Evolutionary conservation across 495 filamentous ascomycete species (phyloP).

Genomic region (Pseudevernia furfuracea): DNA sequence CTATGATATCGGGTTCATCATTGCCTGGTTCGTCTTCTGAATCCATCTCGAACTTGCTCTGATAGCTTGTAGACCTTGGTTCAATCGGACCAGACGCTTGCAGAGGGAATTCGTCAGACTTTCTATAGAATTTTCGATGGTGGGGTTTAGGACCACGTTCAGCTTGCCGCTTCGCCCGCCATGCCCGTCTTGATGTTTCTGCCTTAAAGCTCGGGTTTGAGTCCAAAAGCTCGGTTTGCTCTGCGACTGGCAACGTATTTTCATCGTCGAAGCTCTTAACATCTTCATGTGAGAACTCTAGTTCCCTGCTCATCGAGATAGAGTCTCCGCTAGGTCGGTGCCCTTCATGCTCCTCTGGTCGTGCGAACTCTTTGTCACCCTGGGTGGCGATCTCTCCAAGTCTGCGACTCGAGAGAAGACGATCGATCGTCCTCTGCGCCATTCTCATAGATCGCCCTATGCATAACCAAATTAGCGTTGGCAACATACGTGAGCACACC

Average conservation of each 20-base stretch:
- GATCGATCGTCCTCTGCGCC: not conserved
- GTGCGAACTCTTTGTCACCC: not conserved
- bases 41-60: constrained; percentile 26
- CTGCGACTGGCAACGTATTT: not conserved
- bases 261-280: not conserved
- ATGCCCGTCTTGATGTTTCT: constrained; percentile 4
- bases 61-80: constrained; percentile 29
- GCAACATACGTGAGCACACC: too few species aligned
- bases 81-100: constrained; percentile 27
- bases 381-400: not conserved
- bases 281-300: not conserved
- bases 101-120: not conserved
- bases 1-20: constrained; percentile 63
- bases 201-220: constrained; percentile 7
- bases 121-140: not conserved
- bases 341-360: not conserved
- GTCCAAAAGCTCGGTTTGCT: constrained; percentile 2
- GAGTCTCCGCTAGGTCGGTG: not conserved
- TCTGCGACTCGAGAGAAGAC: constrained; percentile 2
- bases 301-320: not conserved
- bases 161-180: constrained; percentile 7
- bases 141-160: constrained; percentile 7
- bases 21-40: constrained; percentile 29
- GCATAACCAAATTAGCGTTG: not conserved
- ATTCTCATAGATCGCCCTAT: constrained; percentile 3